Conservation (phyloP, 495 filamentous ascomycete genomes). For the Trichodelitschia bisporula region DNA sequence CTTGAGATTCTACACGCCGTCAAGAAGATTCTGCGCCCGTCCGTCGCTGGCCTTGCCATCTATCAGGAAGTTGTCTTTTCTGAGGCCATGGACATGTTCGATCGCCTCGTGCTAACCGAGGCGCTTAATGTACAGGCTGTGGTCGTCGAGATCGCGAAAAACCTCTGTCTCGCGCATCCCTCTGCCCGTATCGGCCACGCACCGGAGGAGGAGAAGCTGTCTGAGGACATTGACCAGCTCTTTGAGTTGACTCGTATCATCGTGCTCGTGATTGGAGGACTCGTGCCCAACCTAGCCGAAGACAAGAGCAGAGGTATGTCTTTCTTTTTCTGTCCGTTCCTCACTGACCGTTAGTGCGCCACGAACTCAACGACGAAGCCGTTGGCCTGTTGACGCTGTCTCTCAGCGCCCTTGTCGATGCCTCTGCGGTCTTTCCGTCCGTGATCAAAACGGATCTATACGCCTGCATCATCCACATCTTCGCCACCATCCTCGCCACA, state of each 20-base stretch:
- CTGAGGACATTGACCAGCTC: slow-evolving; percentile 91
- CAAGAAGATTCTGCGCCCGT: slow-evolving; percentile 81
- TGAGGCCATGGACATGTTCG: slow-evolving; percentile 88
- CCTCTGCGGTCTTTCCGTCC: slow-evolving; percentile 79
- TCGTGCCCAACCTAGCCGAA: slow-evolving; percentile 71
- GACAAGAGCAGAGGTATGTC: slow-evolving; percentile 21
- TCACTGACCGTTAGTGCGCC: slow-evolving; percentile 24
- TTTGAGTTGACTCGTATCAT: slow-evolving; percentile 93
- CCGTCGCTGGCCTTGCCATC: slow-evolving; percentile 89
- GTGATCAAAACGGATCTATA: slow-evolving; percentile 94
- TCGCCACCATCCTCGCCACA: slow-evolving; percentile 75
- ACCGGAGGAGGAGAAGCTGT: slow-evolving; percentile 37
- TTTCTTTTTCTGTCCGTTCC: not conserved
- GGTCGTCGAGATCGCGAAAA: slow-evolving; percentile 78
- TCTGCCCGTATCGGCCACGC: slow-evolving; percentile 50
- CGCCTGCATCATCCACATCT: slow-evolving; percentile 91
- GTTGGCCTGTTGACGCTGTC: slow-evolving; percentile 53
- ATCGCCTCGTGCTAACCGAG: slow-evolving; percentile 81
- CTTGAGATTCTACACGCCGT: slow-evolving; percentile 75
- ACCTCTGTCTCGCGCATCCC: slow-evolving; percentile 72
- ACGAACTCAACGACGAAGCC: slow-evolving; percentile 58
- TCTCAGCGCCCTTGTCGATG: slow-evolving; percentile 72
- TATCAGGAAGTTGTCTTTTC: slow-evolving; percentile 91
- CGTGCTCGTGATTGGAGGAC: slow-evolving; percentile 65
- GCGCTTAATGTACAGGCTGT: slow-evolving; percentile 69